These are phyloP conservation scores for Postia placenta DNA, from an alignment of 768 basidiomycete species.

Conservation along the genomic window DNA sequence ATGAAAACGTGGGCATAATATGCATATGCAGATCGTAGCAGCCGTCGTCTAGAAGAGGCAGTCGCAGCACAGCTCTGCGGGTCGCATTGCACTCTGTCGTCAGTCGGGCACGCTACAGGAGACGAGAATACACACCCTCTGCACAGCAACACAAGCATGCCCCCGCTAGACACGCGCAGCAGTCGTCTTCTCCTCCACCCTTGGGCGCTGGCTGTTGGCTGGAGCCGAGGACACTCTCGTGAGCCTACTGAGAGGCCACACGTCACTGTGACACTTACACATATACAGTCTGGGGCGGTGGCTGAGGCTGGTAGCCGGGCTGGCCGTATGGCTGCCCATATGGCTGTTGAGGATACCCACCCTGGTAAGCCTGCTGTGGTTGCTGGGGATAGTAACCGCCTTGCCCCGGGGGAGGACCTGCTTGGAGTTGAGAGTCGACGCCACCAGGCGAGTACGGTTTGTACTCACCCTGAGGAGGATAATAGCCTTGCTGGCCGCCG, in stretches of 20 bases:
- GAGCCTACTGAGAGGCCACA: too few relatives aligned
- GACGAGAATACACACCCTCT: conserved; percentile 44
- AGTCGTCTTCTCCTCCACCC: conserved; percentile 38
- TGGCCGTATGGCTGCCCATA: conserved; percentile 27
- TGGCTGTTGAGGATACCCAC: conserved; percentile 29
- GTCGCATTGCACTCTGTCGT: conserved; percentile 5
- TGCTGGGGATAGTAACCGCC: conserved; percentile 72
- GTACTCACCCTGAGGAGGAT: conserved; percentile 44
- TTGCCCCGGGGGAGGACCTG: conserved; percentile 51
- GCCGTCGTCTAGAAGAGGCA: conserved; percentile 48
- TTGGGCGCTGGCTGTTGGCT: conserved; percentile 52
- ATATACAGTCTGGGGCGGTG: conserved; percentile 75
- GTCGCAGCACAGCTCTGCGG: conserved; percentile 60
- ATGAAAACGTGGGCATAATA: background rate
- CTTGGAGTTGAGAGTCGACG: conserved; percentile 16
- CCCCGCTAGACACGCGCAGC: conserved; percentile 62
- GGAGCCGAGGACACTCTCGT: background rate
- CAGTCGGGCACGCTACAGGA: background rate
- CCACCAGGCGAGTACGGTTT: background rate
- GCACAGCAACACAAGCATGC: conserved; percentile 63
- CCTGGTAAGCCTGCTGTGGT: conserved; percentile 65
- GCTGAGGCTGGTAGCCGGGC: conserved; percentile 47
- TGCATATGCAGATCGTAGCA: too few relatives aligned
- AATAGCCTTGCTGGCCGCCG: conserved; percentile 47
- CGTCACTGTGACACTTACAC: conserved; percentile 66